Percentiles rank a stretch among this genome's conserved stretches.
Evolutionary conservation across 2,329 filamentous ascomycete species (phyloP).

Genomic region (Botrytis medusae): DNA sequence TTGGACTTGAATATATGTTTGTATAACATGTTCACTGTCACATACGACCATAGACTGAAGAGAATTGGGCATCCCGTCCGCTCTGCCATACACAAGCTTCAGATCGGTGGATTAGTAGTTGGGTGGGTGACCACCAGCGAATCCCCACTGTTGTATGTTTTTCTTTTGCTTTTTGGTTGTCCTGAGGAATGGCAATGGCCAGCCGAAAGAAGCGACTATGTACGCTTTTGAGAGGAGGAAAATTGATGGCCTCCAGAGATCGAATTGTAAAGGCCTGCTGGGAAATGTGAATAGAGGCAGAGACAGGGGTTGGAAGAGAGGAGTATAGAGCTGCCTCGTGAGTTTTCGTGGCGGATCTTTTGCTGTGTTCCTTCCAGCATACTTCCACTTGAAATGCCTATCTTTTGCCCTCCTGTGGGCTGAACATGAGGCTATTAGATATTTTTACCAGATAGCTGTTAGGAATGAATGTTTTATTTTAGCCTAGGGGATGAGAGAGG

Average conservation of each 20-base stretch:
- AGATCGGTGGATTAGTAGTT: conserved; percentile 22
- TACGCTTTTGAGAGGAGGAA: neutral
- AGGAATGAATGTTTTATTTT: neutral
- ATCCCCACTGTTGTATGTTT: conserved; percentile 19
- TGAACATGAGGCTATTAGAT: neutral
- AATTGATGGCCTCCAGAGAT: neutral
- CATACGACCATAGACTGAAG: conserved; percentile 21
- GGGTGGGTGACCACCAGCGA: conserved; percentile 21
- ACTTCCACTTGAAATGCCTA: neutral
- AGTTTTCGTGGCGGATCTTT: neutral
- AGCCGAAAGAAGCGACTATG: neutral
- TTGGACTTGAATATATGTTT: neutral
- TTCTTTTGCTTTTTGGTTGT: neutral
- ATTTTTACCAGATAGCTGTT: neutral
- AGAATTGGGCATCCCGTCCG: conserved; percentile 22
- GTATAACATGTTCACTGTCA: accelerated
- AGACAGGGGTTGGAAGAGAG: neutral
- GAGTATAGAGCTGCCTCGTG: neutral
- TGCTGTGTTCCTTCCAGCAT: neutral
- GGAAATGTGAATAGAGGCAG: neutral
- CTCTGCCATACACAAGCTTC: conserved; percentile 22
- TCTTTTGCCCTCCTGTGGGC: neutral
- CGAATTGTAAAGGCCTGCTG: neutral
- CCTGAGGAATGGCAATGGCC: neutral
- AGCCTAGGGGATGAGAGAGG: neutral